Evolutionary conservation across 257 asterid genomes (phyloP), one percentile per base, ranked within the genome.

Genomic region (Dorcoceras hygrometricum): DNA sequence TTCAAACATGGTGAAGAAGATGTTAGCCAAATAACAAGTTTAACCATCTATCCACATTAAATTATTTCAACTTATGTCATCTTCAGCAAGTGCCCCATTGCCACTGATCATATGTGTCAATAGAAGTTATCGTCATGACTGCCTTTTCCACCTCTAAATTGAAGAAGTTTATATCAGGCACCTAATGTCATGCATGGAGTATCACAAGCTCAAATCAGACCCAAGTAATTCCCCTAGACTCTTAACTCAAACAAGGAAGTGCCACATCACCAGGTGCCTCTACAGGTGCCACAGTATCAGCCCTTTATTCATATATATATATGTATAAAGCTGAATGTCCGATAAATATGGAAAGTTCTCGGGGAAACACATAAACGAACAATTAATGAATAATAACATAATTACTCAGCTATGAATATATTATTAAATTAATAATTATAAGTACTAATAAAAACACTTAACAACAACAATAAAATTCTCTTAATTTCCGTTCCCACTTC

Each of bases 181-280:
- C 39, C 27, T 12, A 8, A 36, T 34, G 53, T 3, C 0, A 55
- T n/a, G 18, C 34, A 32, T 23, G 62, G 68, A 50, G 62, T 31
- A 56, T 29, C 25, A 43, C 23, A 55, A 56, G 28, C 53, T 59
- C 10, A 23, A 22, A 53, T n/a, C 29, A 62, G 67, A 6, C 19
- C 55, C 34, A 62, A 67, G 24, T 48, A 14, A 55, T 23, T 43
- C 25, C 31, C 14, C 20, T 27, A 23, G 24, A 16, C 68, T 59
- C 62, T 51, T 63, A n/a, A 18, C 57, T 74, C 71, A 29, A 12
- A 29, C 34, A 29, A 29, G n/a, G n/a, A n/a, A n/a, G n/a, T n/a
- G n/a, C n/a, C n/a, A n/a, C n/a, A n/a, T n/a, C n/a, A n/a, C n/a
- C n/a, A n/a, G n/a, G n/a, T n/a, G n/a, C n/a, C n/a, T n/a, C n/a